A percentile compares a stretch with the other conserved stretches of the same genome.
phyloP scores from a whole-genome alignment of 257 asterid genomes.

The Capsicum rhomboideum region DNA sequence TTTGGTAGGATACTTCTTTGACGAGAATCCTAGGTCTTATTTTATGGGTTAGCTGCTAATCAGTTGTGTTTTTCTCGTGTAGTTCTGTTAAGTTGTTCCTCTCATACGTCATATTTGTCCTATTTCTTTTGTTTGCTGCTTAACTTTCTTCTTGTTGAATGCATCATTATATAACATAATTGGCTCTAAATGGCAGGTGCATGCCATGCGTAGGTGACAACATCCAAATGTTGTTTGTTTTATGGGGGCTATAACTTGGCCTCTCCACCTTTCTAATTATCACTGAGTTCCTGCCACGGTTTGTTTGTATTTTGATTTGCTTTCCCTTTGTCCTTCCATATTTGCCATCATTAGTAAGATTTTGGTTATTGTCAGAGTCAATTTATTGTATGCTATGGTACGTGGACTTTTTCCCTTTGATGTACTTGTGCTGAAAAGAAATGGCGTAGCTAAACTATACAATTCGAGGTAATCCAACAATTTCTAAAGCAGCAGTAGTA shows the following conservation, averaged over 20 bases:
- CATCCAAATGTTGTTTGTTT: too few relatives aligned
- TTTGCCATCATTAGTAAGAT: not conserved
- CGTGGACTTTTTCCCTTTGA: not conserved
- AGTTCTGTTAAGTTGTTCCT: not conserved
- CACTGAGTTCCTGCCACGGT: too few relatives aligned
- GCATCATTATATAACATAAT: not conserved
- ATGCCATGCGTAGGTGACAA: too few relatives aligned
- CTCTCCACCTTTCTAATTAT: too few relatives aligned
- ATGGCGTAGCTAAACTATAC: not conserved
- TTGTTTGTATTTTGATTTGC: too few relatives aligned
- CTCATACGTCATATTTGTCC: not conserved
- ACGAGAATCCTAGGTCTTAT: too few relatives aligned
- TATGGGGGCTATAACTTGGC: too few relatives aligned
- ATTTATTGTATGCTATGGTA: not conserved
- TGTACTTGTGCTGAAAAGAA: not conserved
- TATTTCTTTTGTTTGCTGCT: not conserved
- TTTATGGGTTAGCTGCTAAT: too few relatives aligned
- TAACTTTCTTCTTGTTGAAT: not conserved
- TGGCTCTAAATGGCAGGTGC: not conserved
- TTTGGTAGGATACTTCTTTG: too few relatives aligned
- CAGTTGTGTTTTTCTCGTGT: not conserved
- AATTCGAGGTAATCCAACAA: not conserved
- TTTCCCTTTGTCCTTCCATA: too few relatives aligned
- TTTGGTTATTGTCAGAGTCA: not conserved
- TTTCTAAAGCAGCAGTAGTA: not conserved